Conservation (phyloP, 495 filamentous ascomycete species). For the Aspergillus homomorphus region DNA sequence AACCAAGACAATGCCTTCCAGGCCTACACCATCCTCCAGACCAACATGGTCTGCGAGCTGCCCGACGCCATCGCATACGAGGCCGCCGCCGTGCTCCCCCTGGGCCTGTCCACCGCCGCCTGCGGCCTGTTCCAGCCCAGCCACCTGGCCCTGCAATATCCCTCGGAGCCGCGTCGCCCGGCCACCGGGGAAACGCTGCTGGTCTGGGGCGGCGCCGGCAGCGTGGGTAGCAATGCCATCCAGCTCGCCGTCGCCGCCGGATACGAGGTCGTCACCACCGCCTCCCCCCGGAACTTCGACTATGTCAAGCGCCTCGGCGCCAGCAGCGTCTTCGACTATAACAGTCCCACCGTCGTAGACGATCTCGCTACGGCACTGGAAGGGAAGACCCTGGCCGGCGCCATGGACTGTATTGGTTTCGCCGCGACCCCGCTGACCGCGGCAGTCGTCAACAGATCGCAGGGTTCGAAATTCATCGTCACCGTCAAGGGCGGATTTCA, state of each 20-base stretch:
- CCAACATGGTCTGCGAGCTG: constrained; percentile 9
- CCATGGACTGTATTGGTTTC: constrained; percentile 10
- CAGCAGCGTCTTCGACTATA: constrained; percentile 54
- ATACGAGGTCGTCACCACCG: constrained; percentile 53
- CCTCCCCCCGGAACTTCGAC: constrained; percentile 50
- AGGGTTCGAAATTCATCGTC: constrained; percentile 14
- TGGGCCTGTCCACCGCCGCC: constrained; percentile 51
- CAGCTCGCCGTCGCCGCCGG: constrained; percentile 60
- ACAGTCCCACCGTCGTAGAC: constrained; percentile 27
- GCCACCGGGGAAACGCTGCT: constrained; percentile 41
- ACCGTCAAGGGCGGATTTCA: constrained; percentile 5
- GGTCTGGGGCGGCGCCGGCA: constrained; percentile 57
- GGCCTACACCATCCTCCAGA: constrained; percentile 22
- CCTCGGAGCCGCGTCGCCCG: constrained; percentile 23
- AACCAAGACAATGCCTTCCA: constrained; percentile 30
- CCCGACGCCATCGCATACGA: constrained; percentile 24
- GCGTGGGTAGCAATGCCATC: constrained; percentile 56
- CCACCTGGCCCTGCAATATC: constrained; percentile 41
- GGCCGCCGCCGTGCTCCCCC: constrained; percentile 38
- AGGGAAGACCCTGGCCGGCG: constrained; percentile 29
- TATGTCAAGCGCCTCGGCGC: constrained; percentile 53
- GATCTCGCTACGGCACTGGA: constrained; percentile 17
- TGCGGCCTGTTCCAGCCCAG: constrained; percentile 48
- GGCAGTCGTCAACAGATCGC: constrained; percentile 11
- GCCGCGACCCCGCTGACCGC: constrained; percentile 6